phyloP scores from a whole-genome alignment of 371 early-diverging fungal species.

The Rhizopus delemar region DNA sequence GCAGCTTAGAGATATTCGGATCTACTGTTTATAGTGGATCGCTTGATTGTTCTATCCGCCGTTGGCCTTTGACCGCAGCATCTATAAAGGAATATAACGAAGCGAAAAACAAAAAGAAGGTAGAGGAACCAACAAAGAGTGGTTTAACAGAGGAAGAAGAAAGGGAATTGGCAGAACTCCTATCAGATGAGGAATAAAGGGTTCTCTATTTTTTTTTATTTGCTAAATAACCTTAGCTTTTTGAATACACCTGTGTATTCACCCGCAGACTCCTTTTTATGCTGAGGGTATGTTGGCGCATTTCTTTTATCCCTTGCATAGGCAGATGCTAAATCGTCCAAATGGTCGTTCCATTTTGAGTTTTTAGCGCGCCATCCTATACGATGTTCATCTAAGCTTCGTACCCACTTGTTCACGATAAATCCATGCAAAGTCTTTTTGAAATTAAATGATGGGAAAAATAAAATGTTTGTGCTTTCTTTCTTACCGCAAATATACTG shows the following conservation, averaged over 20 bases:
- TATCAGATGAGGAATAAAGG: slow-evolving; percentile 40
- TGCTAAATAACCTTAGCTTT: not conserved
- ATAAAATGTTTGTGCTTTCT: not conserved
- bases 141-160: slow-evolving; percentile 82
- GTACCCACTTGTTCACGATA: slow-evolving; percentile 11
- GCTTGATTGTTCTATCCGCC: slow-evolving; percentile 76
- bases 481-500: slow-evolving; percentile 34
- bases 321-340: slow-evolving; percentile 36
- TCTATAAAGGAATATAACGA: slow-evolving; percentile 35
- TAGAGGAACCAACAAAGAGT: slow-evolving; percentile 19
- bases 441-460: not conserved
- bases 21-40: slow-evolving; percentile 70
- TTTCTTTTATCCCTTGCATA: slow-evolving; percentile 33
- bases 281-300: slow-evolving; percentile 39
- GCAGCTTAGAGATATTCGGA: slow-evolving; percentile 56
- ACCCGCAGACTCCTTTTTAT: slow-evolving; percentile 8
- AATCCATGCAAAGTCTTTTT: slow-evolving; percentile 25
- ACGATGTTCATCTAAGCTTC: slow-evolving; percentile 10
- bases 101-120: slow-evolving; percentile 19
- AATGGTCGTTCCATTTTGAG: slow-evolving; percentile 44
- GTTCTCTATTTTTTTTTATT: slow-evolving; percentile 1
- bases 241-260: not conserved
- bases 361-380: slow-evolving; percentile 37
- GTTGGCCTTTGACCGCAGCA: slow-evolving; percentile 62
- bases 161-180: slow-evolving; percentile 76